These are phyloP conservation scores for Paspalum vaginatum DNA, from an alignment of 176 grass and related monocot genomes.

Conservation along the genomic window DNA sequence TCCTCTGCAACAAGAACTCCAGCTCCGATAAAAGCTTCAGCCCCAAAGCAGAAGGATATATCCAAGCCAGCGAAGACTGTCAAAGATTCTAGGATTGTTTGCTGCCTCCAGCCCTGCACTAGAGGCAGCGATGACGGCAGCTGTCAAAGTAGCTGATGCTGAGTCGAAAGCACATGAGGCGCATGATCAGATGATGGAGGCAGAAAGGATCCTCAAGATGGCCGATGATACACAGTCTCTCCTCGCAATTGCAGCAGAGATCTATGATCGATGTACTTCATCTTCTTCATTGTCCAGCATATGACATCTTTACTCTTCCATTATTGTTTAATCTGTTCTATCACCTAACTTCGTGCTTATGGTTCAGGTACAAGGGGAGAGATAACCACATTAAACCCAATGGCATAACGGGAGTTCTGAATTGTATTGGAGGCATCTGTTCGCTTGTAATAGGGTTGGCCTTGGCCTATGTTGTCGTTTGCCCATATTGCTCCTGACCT, in stretches of 20 bases:
- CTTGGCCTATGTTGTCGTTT: neutral
- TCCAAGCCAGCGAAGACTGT: slow-evolving; percentile 38
- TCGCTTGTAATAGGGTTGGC: slow-evolving; percentile 41
- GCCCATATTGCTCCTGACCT: neutral
- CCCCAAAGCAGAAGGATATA: slow-evolving; percentile 69
- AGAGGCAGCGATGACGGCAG: slow-evolving; percentile 63
- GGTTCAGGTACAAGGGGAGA: slow-evolving; percentile 64
- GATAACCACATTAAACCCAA: slow-evolving; percentile 47
- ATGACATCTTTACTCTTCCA: neutral
- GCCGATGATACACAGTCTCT: slow-evolving; percentile 71
- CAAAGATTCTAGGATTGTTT: slow-evolving; percentile 37
- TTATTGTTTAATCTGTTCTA: neutral
- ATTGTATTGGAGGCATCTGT: slow-evolving; percentile 11
- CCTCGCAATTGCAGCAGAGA: slow-evolving; percentile 62
- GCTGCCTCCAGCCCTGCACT: slow-evolving; percentile 37
- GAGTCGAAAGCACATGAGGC: slow-evolving; percentile 84
- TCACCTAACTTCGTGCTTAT: slow-evolving; percentile 23
- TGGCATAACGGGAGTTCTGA: slow-evolving; percentile 32
- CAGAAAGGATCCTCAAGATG: slow-evolving; percentile 73
- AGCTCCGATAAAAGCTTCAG: slow-evolving; percentile 49
- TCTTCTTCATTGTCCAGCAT: slow-evolving; percentile 13
- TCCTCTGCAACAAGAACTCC: slow-evolving; percentile 53
- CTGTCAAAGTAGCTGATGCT: slow-evolving; percentile 72
- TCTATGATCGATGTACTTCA: slow-evolving; percentile 72
- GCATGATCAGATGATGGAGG: slow-evolving; percentile 73